Conservation (phyloP, 176 grass and related monocot species). For the Paspalum notatum region DNA sequence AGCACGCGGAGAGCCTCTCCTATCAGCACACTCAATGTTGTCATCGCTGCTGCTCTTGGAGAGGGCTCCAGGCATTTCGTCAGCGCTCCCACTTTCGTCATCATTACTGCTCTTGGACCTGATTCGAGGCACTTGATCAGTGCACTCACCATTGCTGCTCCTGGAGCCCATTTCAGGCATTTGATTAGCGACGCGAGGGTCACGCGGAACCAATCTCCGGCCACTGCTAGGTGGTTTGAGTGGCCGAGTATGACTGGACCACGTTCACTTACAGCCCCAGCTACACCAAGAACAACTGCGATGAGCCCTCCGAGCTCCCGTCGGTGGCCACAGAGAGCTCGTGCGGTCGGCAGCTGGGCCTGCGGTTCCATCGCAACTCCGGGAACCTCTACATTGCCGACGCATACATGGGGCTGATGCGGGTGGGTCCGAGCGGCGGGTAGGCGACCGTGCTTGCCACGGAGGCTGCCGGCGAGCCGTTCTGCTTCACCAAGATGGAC, state of each 20-base stretch:
- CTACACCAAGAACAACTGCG: not conserved
- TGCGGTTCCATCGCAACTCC: slow-evolving; percentile 29
- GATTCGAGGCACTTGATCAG: too few relatives aligned
- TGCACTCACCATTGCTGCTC: too few relatives aligned
- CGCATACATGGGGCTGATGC: slow-evolving; percentile 39
- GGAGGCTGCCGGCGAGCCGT: slow-evolving; percentile 33
- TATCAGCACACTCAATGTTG: slow-evolving; percentile 41
- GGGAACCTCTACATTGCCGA: slow-evolving; percentile 47
- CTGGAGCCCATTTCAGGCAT: slow-evolving; percentile 32
- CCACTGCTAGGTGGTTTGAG: too few relatives aligned
- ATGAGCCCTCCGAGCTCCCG: not conserved
- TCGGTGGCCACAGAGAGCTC: not conserved
- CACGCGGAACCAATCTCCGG: too few relatives aligned
- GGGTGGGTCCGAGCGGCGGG: slow-evolving; percentile 37
- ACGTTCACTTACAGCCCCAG: slow-evolving; percentile 38
- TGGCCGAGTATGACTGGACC: slow-evolving; percentile 12
- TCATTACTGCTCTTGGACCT: too few relatives aligned
- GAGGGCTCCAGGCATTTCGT: slow-evolving; percentile 36
- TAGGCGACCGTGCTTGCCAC: slow-evolving; percentile 17
- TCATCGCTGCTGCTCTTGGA: slow-evolving; percentile 12
- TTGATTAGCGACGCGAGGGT: too few relatives aligned
- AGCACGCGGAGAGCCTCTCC: slow-evolving; percentile 54
- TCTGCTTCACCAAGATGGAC: slow-evolving; percentile 38
- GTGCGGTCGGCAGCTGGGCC: slow-evolving; percentile 43
- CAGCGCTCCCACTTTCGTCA: slow-evolving; percentile 16